phyloP scores from a whole-genome alignment of 2,329 filamentous ascomycete species.

The Parastagonospora nodorum region DNA sequence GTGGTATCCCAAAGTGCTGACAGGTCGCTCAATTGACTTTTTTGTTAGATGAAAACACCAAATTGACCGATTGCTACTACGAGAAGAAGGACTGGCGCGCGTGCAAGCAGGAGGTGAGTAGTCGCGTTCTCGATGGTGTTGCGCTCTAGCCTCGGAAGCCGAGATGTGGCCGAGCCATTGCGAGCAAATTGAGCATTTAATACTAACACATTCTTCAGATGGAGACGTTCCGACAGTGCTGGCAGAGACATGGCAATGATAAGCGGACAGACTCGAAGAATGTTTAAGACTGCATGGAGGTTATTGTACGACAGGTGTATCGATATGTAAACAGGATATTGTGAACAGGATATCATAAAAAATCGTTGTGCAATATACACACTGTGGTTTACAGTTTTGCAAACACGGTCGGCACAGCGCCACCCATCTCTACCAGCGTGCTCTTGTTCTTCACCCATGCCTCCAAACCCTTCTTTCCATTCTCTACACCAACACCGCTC shows the following conservation, averaged over 20 bases:
- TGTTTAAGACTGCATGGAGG: conserved; percentile 36
- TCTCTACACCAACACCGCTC: conserved; percentile 87
- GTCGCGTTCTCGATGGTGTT: conserved; percentile 3
- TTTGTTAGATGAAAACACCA: conserved; percentile 76
- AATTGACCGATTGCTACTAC: conserved; percentile 93
- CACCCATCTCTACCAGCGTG: conserved; percentile 81
- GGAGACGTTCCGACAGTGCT: conserved; percentile 86
- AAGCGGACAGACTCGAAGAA: conserved; percentile 79
- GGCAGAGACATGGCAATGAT: conserved; percentile 89
- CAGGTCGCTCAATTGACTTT: background rate
- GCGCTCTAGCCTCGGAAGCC: conserved; percentile 18
- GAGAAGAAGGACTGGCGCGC: conserved; percentile 95
- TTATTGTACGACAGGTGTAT: background rate
- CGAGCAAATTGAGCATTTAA: background rate
- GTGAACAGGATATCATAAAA: no score
- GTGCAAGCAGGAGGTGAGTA: conserved; percentile 83
- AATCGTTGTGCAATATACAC: background rate
- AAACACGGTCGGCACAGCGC: conserved; percentile 73
- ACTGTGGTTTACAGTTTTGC: conserved; percentile 32
- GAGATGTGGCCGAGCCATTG: conserved; percentile 33
- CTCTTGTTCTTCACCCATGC: conserved; percentile 88
- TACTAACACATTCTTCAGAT: conserved; percentile 63
- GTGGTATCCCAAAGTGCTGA: background rate
- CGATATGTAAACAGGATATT: background rate
- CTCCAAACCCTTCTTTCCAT: conserved; percentile 77